Conservation (phyloP, 2,329 filamentous ascomycete species). For the Thielaviopsis populi region DNA sequence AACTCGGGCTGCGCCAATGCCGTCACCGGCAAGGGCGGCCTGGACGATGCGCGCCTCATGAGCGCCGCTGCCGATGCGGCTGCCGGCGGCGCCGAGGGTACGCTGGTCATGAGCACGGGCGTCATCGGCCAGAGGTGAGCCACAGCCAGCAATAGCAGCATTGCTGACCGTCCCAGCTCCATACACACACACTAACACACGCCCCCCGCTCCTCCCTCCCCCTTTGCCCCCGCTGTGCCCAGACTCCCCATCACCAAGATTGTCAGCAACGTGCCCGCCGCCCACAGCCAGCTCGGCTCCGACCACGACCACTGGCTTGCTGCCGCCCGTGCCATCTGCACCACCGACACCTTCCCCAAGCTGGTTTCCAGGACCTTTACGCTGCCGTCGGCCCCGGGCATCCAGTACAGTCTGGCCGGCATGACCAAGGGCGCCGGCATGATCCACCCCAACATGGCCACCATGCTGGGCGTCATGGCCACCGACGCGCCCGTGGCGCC, state of each 20-base stretch:
- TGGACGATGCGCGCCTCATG: conserved; percentile 82
- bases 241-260: conserved; percentile 88
- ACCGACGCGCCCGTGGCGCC: conserved; percentile 75
- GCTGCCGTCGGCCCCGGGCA: conserved; percentile 53
- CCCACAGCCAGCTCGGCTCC: conserved; percentile 53
- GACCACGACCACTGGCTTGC: conserved; percentile 76
- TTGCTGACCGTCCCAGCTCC: conserved; percentile 5
- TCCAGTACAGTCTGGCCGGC: conserved; percentile 73
- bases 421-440: conserved; percentile 98
- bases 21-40: conserved; percentile 77
- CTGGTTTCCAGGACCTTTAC: conserved; percentile 72
- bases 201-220: background rate
- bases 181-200: background rate
- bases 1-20: conserved; percentile 97
- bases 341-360: conserved; percentile 97
- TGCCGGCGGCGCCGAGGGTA: conserved; percentile 37
- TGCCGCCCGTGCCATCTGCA: conserved; percentile 85
- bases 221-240: background rate
- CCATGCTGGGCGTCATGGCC: conserved; percentile 76
- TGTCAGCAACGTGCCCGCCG: conserved; percentile 61
- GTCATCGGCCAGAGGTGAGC: conserved; percentile 80
- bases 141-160: background rate
- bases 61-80: conserved; percentile 57
- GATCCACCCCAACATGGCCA: conserved; percentile 99
- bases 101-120: conserved; percentile 96